phyloP scores from a whole-genome alignment of 1,139 yeast genomes.

The Hanseniaspora uvarum region DNA sequence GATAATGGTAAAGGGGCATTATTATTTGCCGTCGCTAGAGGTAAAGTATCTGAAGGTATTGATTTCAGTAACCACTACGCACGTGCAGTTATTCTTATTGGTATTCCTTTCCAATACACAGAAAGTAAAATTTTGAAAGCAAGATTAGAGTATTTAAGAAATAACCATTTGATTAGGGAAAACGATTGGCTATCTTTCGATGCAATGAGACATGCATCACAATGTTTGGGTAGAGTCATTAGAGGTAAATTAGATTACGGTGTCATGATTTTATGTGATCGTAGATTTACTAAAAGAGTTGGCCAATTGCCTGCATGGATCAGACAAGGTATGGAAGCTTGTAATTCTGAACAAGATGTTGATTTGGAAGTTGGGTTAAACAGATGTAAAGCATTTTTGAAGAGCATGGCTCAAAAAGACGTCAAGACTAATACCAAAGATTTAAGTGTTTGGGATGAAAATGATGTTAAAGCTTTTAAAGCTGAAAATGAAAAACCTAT shows the following conservation, averaged over 20 bases:
- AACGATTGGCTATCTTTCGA: slow-evolving; percentile 93
- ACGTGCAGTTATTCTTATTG: slow-evolving; percentile 94
- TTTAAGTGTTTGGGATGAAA: slow-evolving; percentile 61
- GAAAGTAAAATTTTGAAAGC: slow-evolving; percentile 94
- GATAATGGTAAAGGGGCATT: slow-evolving; percentile 97
- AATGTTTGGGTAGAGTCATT: slow-evolving; percentile 89
- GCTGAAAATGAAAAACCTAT: slow-evolving; percentile 33
- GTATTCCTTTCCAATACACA: slow-evolving; percentile 97
- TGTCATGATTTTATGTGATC: slow-evolving; percentile 92
- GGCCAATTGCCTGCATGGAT: slow-evolving; percentile 94
- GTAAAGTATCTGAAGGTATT: slow-evolving; percentile 95
- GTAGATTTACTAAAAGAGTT: slow-evolving; percentile 79
- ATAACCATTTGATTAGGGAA: slow-evolving; percentile 82
- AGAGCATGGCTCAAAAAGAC: slow-evolving; percentile 81
- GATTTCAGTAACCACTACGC: slow-evolving; percentile 99
- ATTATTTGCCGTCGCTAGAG: slow-evolving; percentile 92
- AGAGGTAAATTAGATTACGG: slow-evolving; percentile 99
- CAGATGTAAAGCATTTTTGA: slow-evolving; percentile 77
- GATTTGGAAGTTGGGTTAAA: slow-evolving; percentile 97
- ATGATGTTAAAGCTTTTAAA: slow-evolving; percentile 58
- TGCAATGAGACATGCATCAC: slow-evolving; percentile 99
- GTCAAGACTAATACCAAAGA: slow-evolving; percentile 33
- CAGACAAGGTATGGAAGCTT: slow-evolving; percentile 56
- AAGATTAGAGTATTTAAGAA: slow-evolving; percentile 81
- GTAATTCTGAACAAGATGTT: slow-evolving; percentile 47